Conservation (phyloP, 2,329 filamentous ascomycete genomes). For the Endoconidiophora laricicola region DNA sequence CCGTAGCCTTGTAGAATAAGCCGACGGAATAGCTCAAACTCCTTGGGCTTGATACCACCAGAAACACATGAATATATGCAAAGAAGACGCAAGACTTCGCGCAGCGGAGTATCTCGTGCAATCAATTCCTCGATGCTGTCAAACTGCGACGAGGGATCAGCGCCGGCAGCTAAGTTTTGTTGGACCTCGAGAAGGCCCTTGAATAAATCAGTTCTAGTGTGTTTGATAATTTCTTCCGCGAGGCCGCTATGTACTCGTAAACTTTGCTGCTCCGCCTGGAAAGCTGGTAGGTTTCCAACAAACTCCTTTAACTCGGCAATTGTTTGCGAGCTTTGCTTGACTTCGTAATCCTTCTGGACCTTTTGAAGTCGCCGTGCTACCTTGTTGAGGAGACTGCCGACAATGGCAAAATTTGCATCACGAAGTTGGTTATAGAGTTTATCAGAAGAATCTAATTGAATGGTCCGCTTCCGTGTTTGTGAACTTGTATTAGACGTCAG, state of each 20-base stretch:
- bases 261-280: conserved; percentile 84
- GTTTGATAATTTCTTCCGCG: conserved; percentile 88
- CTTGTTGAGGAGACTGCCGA: conserved; percentile 76
- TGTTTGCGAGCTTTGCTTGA: conserved; percentile 72
- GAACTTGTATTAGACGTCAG: conserved; percentile 40
- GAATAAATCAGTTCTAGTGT: conserved; percentile 80
- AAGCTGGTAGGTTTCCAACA: conserved; percentile 80
- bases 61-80: conserved; percentile 85
- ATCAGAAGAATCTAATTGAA: conserved; percentile 77
- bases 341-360: conserved; percentile 78
- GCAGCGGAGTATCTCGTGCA: conserved; percentile 62
- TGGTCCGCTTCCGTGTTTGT: conserved; percentile 62
- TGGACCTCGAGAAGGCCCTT: conserved; percentile 80
- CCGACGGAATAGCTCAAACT: conserved; percentile 77
- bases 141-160: conserved; percentile 76
- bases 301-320: conserved; percentile 87
- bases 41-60: conserved; percentile 73
- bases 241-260: conserved; percentile 83
- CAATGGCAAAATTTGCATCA: conserved; percentile 88
- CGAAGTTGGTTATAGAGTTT: conserved; percentile 75
- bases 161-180: conserved; percentile 82
- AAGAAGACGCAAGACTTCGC: conserved; percentile 67
- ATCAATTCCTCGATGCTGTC: conserved; percentile 92
- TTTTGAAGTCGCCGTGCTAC: conserved; percentile 70
- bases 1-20: conserved; percentile 85